phyloP scores from a whole-genome alignment of 352 stramenopile species.

The Phytophthora boehmeriae region DNA sequence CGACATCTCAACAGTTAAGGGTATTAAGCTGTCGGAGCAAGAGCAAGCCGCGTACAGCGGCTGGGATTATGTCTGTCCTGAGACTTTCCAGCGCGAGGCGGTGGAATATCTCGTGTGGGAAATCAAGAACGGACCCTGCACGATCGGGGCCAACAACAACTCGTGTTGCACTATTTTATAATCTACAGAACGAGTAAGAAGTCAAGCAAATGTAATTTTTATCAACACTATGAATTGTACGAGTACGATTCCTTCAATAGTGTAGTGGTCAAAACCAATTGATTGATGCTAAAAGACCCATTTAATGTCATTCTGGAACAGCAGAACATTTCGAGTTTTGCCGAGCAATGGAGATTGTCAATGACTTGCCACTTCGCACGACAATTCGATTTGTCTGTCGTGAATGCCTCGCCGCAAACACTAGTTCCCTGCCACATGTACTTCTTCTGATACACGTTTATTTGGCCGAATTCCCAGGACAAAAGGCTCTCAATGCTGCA shows the following conservation, averaged over 20 bases:
- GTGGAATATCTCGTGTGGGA: conserved; percentile 87
- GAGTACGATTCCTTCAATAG: too few species aligned
- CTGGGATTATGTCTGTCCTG: conserved; percentile 78
- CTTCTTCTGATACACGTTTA: background rate
- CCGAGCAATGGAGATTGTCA: too few species aligned
- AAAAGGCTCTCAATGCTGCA: background rate
- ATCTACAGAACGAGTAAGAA: conserved; percentile 9
- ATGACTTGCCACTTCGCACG: too few species aligned
- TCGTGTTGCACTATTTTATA: conserved; percentile 69
- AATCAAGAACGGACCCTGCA: conserved; percentile 78
- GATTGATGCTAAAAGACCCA: too few species aligned
- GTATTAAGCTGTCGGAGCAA: conserved; percentile 72
- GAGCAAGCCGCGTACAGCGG: conserved; percentile 71
- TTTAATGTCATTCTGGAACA: too few species aligned
- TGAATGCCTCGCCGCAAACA: background rate
- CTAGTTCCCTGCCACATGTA: background rate
- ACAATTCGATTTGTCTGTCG: background rate
- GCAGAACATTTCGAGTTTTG: too few species aligned
- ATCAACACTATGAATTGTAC: conserved; percentile 9
- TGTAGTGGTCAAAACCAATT: too few species aligned
- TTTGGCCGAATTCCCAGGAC: background rate
- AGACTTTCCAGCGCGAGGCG: conserved; percentile 82
- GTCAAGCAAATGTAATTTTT: conserved; percentile 4
- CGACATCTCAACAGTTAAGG: conserved; percentile 72
- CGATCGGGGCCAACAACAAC: conserved; percentile 60